phyloP scores from a whole-genome alignment of 768 basidiomycete genomes.

The Termitomyces bulborhizus region DNA sequence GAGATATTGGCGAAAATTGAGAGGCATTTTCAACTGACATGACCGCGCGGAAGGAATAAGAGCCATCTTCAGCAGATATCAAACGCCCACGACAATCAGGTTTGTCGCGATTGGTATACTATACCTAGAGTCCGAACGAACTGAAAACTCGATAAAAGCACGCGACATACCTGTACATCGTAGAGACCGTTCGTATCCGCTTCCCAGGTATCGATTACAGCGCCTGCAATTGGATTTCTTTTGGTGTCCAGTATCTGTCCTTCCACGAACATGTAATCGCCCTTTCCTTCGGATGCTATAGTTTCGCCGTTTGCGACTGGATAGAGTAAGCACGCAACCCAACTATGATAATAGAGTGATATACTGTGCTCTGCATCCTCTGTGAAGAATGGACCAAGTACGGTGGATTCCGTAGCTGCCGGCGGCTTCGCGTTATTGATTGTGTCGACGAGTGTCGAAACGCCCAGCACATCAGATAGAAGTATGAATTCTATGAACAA shows the following conservation, averaged over 20 bases:
- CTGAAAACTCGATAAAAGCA: neutral
- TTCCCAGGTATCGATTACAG: slow-evolving; percentile 81
- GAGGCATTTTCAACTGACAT: slow-evolving; percentile 30
- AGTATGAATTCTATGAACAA: slow-evolving; percentile 68
- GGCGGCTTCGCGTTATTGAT: slow-evolving; percentile 62
- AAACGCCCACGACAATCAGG: slow-evolving; percentile 76
- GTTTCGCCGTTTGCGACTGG: slow-evolving; percentile 63
- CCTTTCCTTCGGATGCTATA: slow-evolving; percentile 85
- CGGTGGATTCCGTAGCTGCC: slow-evolving; percentile 65
- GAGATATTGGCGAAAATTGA: neutral
- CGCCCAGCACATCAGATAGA: slow-evolving; percentile 76
- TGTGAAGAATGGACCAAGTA: slow-evolving; percentile 81
- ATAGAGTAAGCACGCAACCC: neutral
- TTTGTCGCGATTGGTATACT: slow-evolving; percentile 48
- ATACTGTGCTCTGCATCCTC: slow-evolving; percentile 69
- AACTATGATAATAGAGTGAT: slow-evolving; percentile 14
- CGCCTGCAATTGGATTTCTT: slow-evolving; percentile 60
- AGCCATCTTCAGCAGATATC: slow-evolving; percentile 51
- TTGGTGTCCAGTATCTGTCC: slow-evolving; percentile 59
- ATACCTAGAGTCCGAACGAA: slow-evolving; percentile 4
- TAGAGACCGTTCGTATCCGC: slow-evolving; percentile 56
- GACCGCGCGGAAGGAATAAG: slow-evolving; percentile 65
- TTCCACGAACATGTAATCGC: slow-evolving; percentile 77
- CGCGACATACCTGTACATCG: slow-evolving; percentile 27
- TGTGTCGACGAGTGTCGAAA: slow-evolving; percentile 70